Evolutionary conservation across 768 basidiomycete species (phyloP).

Genomic region (Leucocoprinus sp.): DNA sequence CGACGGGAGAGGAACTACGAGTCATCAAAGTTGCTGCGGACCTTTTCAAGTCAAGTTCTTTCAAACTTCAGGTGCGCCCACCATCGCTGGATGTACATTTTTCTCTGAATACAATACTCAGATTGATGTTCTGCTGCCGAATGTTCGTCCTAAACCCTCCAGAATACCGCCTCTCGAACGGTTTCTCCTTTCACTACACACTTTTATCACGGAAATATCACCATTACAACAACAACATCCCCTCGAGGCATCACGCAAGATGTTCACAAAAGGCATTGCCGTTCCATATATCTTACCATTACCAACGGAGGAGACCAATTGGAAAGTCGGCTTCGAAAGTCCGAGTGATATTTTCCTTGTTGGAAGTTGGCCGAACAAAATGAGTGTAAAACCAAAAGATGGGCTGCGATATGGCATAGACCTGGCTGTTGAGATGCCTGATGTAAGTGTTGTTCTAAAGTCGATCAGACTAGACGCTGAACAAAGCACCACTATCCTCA

Average conservation of each 20-base stretch:
- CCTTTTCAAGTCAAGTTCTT: constrained; percentile 68
- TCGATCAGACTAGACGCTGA: neutral
- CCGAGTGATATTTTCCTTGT: constrained; percentile 72
- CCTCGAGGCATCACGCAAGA: constrained; percentile 47
- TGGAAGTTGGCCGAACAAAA: constrained; percentile 82
- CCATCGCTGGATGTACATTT: neutral
- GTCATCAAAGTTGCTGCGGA: constrained; percentile 67
- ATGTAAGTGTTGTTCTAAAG: constrained; percentile 35
- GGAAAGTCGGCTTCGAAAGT: constrained; percentile 77
- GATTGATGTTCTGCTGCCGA: constrained; percentile 77
- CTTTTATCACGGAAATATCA: constrained; percentile 52
- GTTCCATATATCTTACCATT: constrained; percentile 65
- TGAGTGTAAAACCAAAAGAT: constrained; percentile 66
- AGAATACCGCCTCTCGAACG: constrained; percentile 52
- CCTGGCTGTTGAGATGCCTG: constrained; percentile 81
- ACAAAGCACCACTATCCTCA: constrained; percentile 16
- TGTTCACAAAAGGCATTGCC: constrained; percentile 46
- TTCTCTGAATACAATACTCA: constrained; percentile 23
- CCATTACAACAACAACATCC: constrained; percentile 55
- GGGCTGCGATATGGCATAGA: constrained; percentile 63
- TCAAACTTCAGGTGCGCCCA: constrained; percentile 71
- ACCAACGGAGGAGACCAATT: constrained; percentile 74
- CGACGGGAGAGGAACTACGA: constrained; percentile 63
- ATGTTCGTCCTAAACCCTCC: constrained; percentile 58
- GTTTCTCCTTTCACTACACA: constrained; percentile 62